Evolutionary conservation across 257 asterid species (phyloP), one percentile per base, ranked within the genome.

Genomic region (Salvia splendens): DNA sequence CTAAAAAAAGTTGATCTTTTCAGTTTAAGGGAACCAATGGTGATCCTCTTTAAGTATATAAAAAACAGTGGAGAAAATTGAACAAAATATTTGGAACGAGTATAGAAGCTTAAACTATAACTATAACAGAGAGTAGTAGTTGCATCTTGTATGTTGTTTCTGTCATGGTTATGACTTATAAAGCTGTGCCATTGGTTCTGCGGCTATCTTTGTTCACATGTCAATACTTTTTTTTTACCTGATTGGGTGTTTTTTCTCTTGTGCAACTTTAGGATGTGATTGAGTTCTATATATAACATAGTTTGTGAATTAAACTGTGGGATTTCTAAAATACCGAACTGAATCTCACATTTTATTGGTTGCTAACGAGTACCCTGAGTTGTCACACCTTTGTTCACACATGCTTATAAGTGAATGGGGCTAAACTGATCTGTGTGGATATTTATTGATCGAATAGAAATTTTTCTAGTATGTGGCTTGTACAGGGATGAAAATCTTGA

Each of bases 361-460:
- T 3, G 17, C 8, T 56, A 5, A 8, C 9, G 5, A 30, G 36
- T 8, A 40, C 16, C 16, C 17, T 48, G 4, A 58, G 12, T 55
- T 42, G 12, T 43, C 17, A n/a, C 7, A 11, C 38, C 42, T 20
- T 68, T 9, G 28, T 40, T 63, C 8, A 1, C 3, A 40, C 10
- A 20, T 41, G 24, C 12, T 33, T 10, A n/a, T 42, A 42, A 17
- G 38, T 40, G 45, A 57, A 41, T 7, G 15, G 15, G 55, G 16
- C 16, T 56, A 17, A 52, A 50, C 41, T 53, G 43, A 53, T 62
- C 33, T 41, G 2, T 41, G 41, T 52, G 66, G 12, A n/a, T 61
- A 30, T 61, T 6, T 45, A 45, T 54, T 45, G 15, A 62, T n/a
- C 49, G 55, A 55, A 16, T 38, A 64, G 24, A 53, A 36, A 40